Evolutionary conservation across 2,329 filamentous ascomycete genomes (phyloP).

Genomic region (Malbranchea cinnamomea): DNA sequence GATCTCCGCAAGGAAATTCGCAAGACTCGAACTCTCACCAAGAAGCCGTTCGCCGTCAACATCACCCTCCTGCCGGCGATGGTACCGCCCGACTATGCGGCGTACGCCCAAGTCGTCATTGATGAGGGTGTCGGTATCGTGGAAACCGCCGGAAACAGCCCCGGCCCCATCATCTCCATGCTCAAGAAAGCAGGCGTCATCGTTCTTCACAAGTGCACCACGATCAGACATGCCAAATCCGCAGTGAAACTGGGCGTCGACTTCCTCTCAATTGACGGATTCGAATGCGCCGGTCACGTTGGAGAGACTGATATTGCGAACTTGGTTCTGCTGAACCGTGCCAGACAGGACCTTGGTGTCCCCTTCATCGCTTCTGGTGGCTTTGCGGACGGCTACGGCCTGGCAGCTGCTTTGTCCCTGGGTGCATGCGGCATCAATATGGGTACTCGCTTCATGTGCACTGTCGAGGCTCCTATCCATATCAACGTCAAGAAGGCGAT

Average conservation of each 20-base stretch:
- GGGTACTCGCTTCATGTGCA: constrained; percentile 97
- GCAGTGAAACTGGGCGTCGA: constrained; percentile 91
- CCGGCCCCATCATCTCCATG: constrained; percentile 77
- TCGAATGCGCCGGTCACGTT: constrained; percentile 73
- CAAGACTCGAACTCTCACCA: constrained; percentile 58
- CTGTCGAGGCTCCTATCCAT: constrained; percentile 83
- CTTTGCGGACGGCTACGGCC: constrained; percentile 84
- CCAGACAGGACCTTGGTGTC: constrained; percentile 64
- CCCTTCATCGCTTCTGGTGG: constrained; percentile 95
- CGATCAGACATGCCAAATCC: constrained; percentile 79
- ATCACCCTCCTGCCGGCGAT: constrained; percentile 83
- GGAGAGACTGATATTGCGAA: constrained; percentile 40
- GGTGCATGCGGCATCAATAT: constrained; percentile 95
- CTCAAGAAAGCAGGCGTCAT: constrained; percentile 67
- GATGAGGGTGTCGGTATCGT: constrained; percentile 86
- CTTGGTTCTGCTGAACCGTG: constrained; percentile 58
- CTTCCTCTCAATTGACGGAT: constrained; percentile 92
- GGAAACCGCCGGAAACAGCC: constrained; percentile 82
- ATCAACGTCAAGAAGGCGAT: constrained; percentile 87
- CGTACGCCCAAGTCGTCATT: constrained; percentile 83
- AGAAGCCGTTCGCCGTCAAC: constrained; percentile 69
- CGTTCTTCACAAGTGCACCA: constrained; percentile 95
- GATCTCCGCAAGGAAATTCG: constrained; percentile 88
- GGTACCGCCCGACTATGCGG: constrained; percentile 78
- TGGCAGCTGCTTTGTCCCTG: constrained; percentile 77